Evolutionary conservation across 495 filamentous ascomycete genomes (phyloP).

Genomic region (Cetradonia linearis): DNA sequence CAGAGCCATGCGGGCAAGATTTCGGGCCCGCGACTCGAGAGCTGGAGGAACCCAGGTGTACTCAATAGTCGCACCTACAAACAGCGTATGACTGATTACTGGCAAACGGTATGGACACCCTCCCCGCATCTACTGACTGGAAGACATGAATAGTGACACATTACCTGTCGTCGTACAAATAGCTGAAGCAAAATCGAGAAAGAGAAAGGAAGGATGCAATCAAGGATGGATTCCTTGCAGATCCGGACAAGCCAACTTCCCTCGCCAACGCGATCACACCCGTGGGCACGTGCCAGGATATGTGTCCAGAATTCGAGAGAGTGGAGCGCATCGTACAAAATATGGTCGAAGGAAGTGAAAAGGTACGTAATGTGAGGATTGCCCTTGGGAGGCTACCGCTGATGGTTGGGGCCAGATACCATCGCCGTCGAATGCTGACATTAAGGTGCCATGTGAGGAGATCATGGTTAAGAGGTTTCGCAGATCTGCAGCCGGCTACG

Average conservation of each 20-base stretch:
- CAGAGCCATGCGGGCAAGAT: conserved; percentile 13
- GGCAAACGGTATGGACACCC: conserved; percentile 23
- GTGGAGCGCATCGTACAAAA: conserved; percentile 65
- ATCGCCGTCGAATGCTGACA: conserved; percentile 21
- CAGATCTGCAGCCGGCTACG: conserved; percentile 83
- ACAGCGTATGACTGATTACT: conserved; percentile 23
- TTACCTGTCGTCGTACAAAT: conserved; percentile 24
- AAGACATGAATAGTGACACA: conserved; percentile 20
- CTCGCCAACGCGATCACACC: conserved; percentile 79
- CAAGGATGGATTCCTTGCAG: conserved; percentile 65
- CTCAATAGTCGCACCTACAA: conserved; percentile 18
- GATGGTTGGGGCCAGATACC: conserved; percentile 24
- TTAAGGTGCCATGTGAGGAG: conserved; percentile 39
- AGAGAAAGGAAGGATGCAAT: conserved; percentile 61
- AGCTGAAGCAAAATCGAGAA: conserved; percentile 58
- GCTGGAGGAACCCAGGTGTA: conserved; percentile 16
- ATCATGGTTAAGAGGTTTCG: conserved; percentile 80
- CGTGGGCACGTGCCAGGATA: conserved; percentile 78
- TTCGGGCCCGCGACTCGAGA: conserved; percentile 10
- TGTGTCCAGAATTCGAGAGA: conserved; percentile 89
- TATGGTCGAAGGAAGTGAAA: conserved; percentile 52
- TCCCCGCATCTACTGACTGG: conserved; percentile 19
- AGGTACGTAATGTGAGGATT: conserved; percentile 32
- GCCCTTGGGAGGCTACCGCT: not conserved
- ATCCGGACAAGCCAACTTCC: conserved; percentile 73